Evolutionary conservation across 2,329 filamentous ascomycete species (phyloP).

Genomic region (Pezicula radicicola): DNA sequence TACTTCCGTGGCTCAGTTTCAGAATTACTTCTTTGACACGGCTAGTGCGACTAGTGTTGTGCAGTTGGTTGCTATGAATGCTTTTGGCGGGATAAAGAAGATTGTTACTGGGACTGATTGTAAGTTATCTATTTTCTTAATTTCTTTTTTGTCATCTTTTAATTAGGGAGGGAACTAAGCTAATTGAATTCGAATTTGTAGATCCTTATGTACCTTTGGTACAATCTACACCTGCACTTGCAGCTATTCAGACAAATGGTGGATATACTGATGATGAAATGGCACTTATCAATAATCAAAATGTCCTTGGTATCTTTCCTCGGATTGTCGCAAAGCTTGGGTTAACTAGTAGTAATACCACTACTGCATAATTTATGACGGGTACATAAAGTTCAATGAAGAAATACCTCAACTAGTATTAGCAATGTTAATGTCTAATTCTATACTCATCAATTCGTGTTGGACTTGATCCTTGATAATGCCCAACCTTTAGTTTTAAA

Average conservation of each 20-base stretch:
- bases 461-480: no score
- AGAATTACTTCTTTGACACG: slow-evolving; percentile 21
- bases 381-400: no score
- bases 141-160: neutral
- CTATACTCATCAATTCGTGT: no score
- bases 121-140: slow-evolving; percentile 5
- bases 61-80: slow-evolving; percentile 22
- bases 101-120: slow-evolving; percentile 26
- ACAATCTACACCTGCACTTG: slow-evolving; percentile 9
- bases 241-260: slow-evolving; percentile 11
- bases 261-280: slow-evolving; percentile 18
- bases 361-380: no score
- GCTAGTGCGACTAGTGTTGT: slow-evolving; percentile 14
- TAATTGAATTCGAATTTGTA: neutral
- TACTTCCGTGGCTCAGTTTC: slow-evolving; percentile 16
- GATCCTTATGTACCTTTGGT: slow-evolving; percentile 19
- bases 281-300: slow-evolving; percentile 18
- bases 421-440: no score
- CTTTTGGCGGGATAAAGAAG: slow-evolving; percentile 16
- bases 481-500: no score
- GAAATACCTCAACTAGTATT: no score
- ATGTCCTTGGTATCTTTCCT: slow-evolving; percentile 23
- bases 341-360: neutral
- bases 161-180: neutral
- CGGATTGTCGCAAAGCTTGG: slow-evolving; percentile 9